Percentiles rank a stretch among this genome's conserved stretches.
These are phyloP conservation scores for Penicillium argentinense DNA, from an alignment of 495 filamentous ascomycete species.

Conservation along the genomic window DNA sequence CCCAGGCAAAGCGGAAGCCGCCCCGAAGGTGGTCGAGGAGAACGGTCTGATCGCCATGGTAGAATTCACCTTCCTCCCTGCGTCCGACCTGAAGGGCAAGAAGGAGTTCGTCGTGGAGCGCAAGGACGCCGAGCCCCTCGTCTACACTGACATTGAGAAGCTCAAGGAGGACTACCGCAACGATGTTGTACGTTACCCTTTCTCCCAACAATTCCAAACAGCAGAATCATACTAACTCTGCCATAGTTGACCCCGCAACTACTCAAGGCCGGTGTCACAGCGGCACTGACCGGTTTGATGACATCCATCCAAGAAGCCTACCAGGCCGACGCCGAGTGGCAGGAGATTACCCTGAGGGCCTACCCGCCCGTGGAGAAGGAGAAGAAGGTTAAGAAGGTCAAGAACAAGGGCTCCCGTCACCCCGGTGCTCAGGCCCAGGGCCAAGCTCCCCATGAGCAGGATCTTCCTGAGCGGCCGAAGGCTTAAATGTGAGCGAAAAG, in stretches of 20 bases:
- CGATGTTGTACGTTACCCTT: slow-evolving; percentile 64
- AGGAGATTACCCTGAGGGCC: slow-evolving; percentile 74
- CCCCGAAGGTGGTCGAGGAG: slow-evolving; percentile 71
- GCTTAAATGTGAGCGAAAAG: too few relatives aligned
- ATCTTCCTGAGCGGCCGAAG: slow-evolving; percentile 17
- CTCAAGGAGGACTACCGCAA: slow-evolving; percentile 76
- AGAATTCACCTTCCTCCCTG: slow-evolving; percentile 81
- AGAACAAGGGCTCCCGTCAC: slow-evolving; percentile 74
- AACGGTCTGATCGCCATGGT: slow-evolving; percentile 85
- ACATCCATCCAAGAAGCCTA: slow-evolving; percentile 73
- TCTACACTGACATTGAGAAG: slow-evolving; percentile 70
- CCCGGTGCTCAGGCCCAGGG: slow-evolving; percentile 39
- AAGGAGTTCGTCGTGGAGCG: slow-evolving; percentile 42
- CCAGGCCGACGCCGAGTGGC: slow-evolving; percentile 72
- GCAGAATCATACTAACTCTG: slow-evolving; percentile 31
- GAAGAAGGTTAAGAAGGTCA: slow-evolving; percentile 74
- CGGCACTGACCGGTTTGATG: slow-evolving; percentile 68
- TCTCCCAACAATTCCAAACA: slow-evolving; percentile 2
- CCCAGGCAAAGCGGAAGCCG: slow-evolving; percentile 76
- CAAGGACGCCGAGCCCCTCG: slow-evolving; percentile 59
- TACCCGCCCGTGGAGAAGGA: slow-evolving; percentile 76
- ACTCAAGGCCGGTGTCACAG: slow-evolving; percentile 74
- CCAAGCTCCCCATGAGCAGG: slow-evolving; percentile 28
- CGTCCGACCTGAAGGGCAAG: slow-evolving; percentile 41
- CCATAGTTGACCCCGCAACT: slow-evolving; percentile 76